Base-by-base conservation (phyloP, 441 rosid species). In the Jatropha multifida region DNA sequence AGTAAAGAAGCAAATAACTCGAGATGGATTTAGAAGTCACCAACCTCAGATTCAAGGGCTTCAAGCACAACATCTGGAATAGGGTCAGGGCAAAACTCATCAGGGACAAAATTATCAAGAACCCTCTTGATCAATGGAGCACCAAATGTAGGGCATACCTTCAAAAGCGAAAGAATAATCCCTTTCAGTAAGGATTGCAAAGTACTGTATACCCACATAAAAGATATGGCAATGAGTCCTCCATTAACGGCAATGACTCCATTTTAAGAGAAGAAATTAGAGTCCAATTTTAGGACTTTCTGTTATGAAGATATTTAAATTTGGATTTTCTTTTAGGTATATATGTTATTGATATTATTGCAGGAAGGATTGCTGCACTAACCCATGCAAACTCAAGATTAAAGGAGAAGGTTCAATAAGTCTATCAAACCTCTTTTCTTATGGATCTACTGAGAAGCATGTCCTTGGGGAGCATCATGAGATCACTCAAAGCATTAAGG, bases 391-490 rank as follows among this genome's bases (percentile, higher is more conserved):
- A 67, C 11, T 38, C 58, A 60, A 69, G 76, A 74, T 38, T 60
- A 73, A 73, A 69, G 17, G 52, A 65, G 58, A 37, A 23, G 51
- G 12, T 12, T 13, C 6, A 48, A 58, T 13, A 17, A 64, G 70
- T 10, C 68, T 18, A 46, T 71, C 71, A 63, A 65, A 94, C 99
- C 97, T 92, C 99, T 88, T 90, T 90, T 82, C 97, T 81, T 77
- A 91, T 86, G 69, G 88, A 78, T 78, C 74, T 84, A 80, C 85
- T 80, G 68, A 91, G 82, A 65, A 96, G 96, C 97, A 94, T 85
- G 83, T 92, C 98, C 82, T 94, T 94, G 11, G 99, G 98, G 83
- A 96, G 98, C 98, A 96, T 96, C 96, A 94, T 88, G 54, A 96
- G 96, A 82, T 94, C 98, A 75, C 98, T 96, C 78, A 94, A 80